These are phyloP conservation scores for Trifolium dubium DNA, from an alignment of 306 rosid species.

Conservation along the genomic window DNA sequence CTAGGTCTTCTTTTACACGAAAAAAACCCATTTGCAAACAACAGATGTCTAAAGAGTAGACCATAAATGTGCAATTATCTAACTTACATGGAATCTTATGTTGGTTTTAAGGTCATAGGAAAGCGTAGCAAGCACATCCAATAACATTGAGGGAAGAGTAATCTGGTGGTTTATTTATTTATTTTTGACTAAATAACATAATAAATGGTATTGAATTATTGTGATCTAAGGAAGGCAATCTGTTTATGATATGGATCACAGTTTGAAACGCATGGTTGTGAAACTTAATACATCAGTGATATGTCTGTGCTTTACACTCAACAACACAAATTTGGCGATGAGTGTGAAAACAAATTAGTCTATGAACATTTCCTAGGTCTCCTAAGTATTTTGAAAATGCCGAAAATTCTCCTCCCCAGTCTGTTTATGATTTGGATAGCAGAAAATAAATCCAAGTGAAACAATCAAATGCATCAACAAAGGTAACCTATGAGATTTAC, in stretches of 20 bases:
- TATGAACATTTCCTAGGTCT: background rate
- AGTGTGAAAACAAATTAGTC: background rate
- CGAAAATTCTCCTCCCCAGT: background rate
- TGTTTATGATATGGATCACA: background rate
- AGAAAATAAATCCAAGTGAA: background rate
- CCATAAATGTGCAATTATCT: background rate
- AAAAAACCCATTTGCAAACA: background rate
- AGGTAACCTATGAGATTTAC: background rate
- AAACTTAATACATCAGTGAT: background rate
- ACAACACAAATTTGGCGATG: background rate
- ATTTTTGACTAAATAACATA: background rate
- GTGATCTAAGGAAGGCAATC: background rate
- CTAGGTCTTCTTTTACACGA: background rate
- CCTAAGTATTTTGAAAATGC: background rate
- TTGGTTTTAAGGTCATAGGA: background rate
- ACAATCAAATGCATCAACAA: background rate
- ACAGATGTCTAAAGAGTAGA: background rate
- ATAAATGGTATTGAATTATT: background rate
- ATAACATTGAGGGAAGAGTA: background rate
- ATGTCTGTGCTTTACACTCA: background rate
- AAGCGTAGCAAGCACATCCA: background rate
- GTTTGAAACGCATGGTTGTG: background rate
- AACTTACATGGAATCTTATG: background rate
- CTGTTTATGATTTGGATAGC: background rate
- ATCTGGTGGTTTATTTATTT: background rate